Evolutionary conservation across 495 filamentous ascomycete genomes (phyloP).

Genomic region (Penicillium paradoxum): DNA sequence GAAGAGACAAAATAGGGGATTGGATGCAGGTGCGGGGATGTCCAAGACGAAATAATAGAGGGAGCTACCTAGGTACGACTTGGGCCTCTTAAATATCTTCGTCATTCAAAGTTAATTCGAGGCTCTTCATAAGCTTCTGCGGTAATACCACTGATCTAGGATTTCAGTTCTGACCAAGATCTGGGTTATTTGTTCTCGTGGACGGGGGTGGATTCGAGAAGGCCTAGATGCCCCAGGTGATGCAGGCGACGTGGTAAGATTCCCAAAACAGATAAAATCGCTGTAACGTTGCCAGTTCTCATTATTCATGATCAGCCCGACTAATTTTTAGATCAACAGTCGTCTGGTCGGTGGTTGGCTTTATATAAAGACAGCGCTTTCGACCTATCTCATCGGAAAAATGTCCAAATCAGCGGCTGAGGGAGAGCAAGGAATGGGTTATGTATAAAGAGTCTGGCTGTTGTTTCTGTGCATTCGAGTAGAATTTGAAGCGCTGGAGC

Average conservation of each 20-base stretch:
- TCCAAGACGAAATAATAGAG: background rate
- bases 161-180: background rate
- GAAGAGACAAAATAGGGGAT: background rate
- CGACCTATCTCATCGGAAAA: background rate
- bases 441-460: background rate
- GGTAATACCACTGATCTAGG: slow-evolving; percentile 1
- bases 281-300: background rate
- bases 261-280: background rate
- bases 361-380: background rate
- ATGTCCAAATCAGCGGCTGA: background rate
- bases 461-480: background rate
- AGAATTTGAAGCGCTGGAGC: background rate
- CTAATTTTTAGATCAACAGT: background rate
- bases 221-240: slow-evolving; percentile 5
- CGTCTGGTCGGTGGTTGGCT: background rate
- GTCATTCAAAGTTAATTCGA: background rate
- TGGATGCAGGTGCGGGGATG: background rate
- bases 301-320: background rate
- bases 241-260: slow-evolving; percentile 8
- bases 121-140: slow-evolving; percentile 8
- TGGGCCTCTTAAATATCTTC: too few species aligned
- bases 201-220: background rate
- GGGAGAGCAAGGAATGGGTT: background rate
- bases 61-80: too few species aligned
- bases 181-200: background rate